Evolutionary conservation across 768 basidiomycete genomes (phyloP).

Genomic region (Russula emetica): DNA sequence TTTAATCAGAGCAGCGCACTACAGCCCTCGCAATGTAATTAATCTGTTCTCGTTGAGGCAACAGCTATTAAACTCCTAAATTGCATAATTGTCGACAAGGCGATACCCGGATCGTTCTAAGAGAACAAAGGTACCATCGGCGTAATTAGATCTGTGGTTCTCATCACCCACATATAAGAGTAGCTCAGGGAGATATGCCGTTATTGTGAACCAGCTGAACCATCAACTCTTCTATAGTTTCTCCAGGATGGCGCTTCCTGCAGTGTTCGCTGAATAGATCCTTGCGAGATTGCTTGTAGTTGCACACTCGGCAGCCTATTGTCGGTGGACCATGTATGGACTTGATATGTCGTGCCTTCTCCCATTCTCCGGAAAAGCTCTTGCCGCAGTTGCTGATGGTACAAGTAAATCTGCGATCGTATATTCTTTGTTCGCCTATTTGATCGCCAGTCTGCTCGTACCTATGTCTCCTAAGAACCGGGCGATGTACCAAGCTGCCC

Average conservation of each 20-base stretch:
- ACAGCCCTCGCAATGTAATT: neutral
- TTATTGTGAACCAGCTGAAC: neutral
- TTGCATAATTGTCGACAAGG: neutral
- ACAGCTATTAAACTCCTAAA: neutral
- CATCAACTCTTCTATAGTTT: conserved; percentile 8
- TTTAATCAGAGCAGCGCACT: neutral
- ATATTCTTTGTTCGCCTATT: neutral
- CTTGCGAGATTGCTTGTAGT: conserved; percentile 24
- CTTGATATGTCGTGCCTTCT: conserved; percentile 18
- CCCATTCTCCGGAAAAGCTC: conserved; percentile 22
- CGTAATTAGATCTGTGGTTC: neutral
- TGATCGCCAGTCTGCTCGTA: neutral
- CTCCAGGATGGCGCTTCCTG: conserved; percentile 19
- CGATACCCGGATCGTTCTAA: neutral
- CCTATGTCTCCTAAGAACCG: neutral
- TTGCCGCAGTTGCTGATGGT: conserved; percentile 8
- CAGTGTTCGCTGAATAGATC: conserved; percentile 23
- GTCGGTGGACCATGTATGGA: conserved; percentile 21
- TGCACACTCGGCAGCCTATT: conserved; percentile 17
- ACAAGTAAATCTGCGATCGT: conserved; percentile 14
- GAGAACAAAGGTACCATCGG: neutral
- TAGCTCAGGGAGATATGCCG: neutral
- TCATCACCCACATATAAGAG: neutral
- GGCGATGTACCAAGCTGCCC: neutral
- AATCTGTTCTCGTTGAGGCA: neutral